phyloP scores from a whole-genome alignment of 23 red algal genomes.

The Cyanidioschyzon merolae region DNA sequence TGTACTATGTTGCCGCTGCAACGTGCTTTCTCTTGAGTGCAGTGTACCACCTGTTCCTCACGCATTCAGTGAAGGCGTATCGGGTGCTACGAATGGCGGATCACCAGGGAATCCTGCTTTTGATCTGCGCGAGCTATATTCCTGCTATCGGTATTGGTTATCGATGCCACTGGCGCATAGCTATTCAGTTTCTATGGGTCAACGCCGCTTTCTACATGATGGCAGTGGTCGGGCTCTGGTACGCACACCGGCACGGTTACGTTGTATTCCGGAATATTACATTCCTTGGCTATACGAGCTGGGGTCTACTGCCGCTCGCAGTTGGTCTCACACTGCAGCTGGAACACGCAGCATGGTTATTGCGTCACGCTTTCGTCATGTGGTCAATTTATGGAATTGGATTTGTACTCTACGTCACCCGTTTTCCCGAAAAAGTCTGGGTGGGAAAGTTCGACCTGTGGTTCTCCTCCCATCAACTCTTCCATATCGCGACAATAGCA shows the following conservation, averaged over 20 bases:
- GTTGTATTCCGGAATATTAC: neutral
- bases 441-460: neutral
- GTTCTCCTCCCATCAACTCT: neutral
- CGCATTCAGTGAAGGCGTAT: neutral
- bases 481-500: neutral
- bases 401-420: neutral
- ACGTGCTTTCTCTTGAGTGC: neutral
- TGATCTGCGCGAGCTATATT: conserved; percentile 11
- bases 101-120: conserved; percentile 3
- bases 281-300: neutral
- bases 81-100: neutral
- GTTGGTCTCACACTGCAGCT: neutral
- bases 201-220: neutral
- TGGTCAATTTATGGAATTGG: conserved; percentile 9
- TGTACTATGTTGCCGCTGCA: neutral
- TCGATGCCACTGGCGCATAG: neutral
- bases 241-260: neutral
- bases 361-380: neutral
- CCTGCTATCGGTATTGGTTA: neutral
- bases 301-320: neutral
- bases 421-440: neutral
- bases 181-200: neutral
- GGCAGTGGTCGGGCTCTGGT: neutral
- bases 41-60: neutral
- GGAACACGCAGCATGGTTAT: neutral